Conservation (phyloP, 139 green algal genomes). For the Edaphochlamys debaryana region DNA sequence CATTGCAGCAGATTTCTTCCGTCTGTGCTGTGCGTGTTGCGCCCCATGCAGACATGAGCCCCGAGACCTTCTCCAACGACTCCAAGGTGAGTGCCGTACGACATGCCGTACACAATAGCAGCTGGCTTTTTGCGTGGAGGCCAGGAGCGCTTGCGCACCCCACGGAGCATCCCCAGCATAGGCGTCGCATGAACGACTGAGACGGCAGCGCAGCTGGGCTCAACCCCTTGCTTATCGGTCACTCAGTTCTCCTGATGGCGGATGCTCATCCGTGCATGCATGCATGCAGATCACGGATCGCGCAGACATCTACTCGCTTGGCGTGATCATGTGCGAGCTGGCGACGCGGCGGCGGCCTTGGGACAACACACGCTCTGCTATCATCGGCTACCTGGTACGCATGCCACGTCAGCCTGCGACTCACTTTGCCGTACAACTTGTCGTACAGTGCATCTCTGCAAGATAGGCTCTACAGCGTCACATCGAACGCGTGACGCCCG, state of each 20-base stretch:
- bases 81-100: background rate
- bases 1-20: background rate
- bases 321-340: background rate
- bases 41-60: background rate
- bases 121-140: no score
- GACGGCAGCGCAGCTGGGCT: no score
- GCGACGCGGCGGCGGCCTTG: background rate
- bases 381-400: background rate
- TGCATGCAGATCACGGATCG: background rate
- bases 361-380: background rate
- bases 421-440: no score
- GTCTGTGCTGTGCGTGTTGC: background rate
- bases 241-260: no score
- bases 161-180: no score
- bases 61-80: background rate
- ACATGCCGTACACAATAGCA: background rate
- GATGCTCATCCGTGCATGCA: background rate
- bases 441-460: no score
- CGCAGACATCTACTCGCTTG: background rate
- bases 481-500: no score
- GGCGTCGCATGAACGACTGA: no score
- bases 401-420: background rate
- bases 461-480: no score
- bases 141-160: no score
- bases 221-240: no score